Base-by-base conservation (phyloP, 345 rosid species). In the Citrus hindsii region DNA sequence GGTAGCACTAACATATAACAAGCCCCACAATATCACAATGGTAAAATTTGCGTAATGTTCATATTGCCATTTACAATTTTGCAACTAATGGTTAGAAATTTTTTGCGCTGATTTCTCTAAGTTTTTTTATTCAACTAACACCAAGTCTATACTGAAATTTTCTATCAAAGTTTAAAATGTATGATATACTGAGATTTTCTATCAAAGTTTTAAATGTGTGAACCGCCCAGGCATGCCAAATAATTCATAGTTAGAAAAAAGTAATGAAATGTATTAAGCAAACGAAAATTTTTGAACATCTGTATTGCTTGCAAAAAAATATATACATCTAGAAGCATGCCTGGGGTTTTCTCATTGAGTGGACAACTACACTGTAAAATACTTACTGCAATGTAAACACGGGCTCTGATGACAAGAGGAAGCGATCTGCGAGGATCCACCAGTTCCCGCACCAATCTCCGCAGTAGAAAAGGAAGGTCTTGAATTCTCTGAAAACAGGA, bases 381-480 rank as follows among this genome's bases (percentile, higher is more conserved):
- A 46, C 96, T 84, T 92, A 94, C 98, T 83, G 98, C 87, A 72
- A 90, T 78, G 82, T 86, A 96, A 59, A 96, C 92, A 1, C 95
- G 97, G 9, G 91, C 94, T 71, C 90, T 87, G 76, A 96, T 89
- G 77, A 94, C 90, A 75, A 94, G 75, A 62, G 97, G 99, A 86
- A 94, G 97, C 16, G 97, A 83, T 91, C 98, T 92, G 81, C 70
- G 90, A 42, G 98, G 98, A 87, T 92, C 89, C 86, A 83, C 82
- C 84, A 96, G 76, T 80, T 96, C 99, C 25, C 90, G 84, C 76
- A 92, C 75, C 87, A 96, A 83, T 75, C 98, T 87, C 59, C 91
- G 82, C 6, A 96, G 84, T 79, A 96, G 86, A 79, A 96, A 96
- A 33, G 99, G 98, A 82, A 96, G 98, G 82, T 96, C 99, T 88